Evolutionary conservation across 768 basidiomycete genomes (phyloP), one percentile per base, ranked within the genome.

Genomic region (Melanogaster broomeanus): DNA sequence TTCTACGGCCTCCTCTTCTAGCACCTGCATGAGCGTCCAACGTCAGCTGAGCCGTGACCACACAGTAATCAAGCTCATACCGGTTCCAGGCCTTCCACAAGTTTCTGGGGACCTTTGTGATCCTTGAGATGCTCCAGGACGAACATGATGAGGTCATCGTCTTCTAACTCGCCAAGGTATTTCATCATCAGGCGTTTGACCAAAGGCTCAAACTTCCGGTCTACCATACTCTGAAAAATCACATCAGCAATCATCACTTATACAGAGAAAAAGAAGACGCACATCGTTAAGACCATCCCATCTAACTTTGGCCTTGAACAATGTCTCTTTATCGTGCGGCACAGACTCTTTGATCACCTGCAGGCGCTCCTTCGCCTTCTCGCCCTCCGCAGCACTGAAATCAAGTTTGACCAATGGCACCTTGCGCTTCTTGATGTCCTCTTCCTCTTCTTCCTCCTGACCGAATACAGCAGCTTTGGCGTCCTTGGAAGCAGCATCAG

Each of bases 241-340:
- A 21, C 4, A 35, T 68, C 44, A 64, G 64, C 51, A 38, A 24
- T 4, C 34, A 39, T 22, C 45, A n/a, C 5, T 48, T 49, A 12
- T 15, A 24, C 24, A 15, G 33, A 41, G 42, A 39, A 55, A 42
- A 13, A 0, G 65, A 52, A 25, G 11, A 42, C 90, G 66, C 62
- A 94, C 94, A 70, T 95, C 92, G 38, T 83, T 84, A 47, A 97
- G 72, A 37, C 90, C 93, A 63, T 93, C 91, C 94, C 94, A 97
- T 49, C 93, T 79, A 49, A 97, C 87, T 71, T 90, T 90, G 1
- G 83, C 77, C 71, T 88, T 90, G 77, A 90, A 92, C 42, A 94
- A 61, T 3, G 79, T 77, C 55, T 93, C 89, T 60, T 81, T 87
- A 62, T 94, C 89, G 28, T 75, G 77, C 1, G 93, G 91, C 2